Base-by-base conservation (phyloP, 2,329 filamentous ascomycete species). In the Gnomoniopsis sp. region DNA sequence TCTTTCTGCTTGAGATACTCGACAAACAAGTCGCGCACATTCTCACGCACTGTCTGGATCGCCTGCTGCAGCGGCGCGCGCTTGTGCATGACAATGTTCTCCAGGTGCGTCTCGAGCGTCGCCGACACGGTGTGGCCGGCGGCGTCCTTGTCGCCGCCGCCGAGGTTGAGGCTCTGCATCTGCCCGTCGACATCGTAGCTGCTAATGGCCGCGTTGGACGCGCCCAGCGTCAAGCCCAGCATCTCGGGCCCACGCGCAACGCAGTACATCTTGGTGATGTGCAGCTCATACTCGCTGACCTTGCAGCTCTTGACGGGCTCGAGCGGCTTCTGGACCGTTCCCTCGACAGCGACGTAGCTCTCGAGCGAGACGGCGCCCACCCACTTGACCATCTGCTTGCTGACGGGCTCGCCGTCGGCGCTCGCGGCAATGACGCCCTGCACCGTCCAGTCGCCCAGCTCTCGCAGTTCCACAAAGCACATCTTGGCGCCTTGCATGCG, bases 331-430 rank as follows among this genome's bases (percentile, higher is more conserved):
- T 92, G 84, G 55, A 98, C 88, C 34, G 82, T 77, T 65, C 89
- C 95, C 69, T 96, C 90, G 61, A 97, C 87, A 44, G 87, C 78
- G 26, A 97, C 87, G 66, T 89, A 92, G 66, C 88, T 91, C 79
- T 97, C 93, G 49, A 88, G 81, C 69, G 85, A 88, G 65, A 96
- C 76, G 47, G 79, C 82, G 50, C 84, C 85, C 52, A 89, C 86
- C 85, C 90, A 98, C 78, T 98, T 98, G 71, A 97, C 90, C 93
- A 98, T 98, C 75, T 90, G 91, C 72, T 87, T 88, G 62, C 85
- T 89, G 41, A 92, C 83, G 7, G 76, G 75, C 52, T 77, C 82
- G 38, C 81, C 86, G 68, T 91, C 85, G 70, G 79, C 75, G 68
- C 84, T 84, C 51, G 85, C 88, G 19, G 83, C 81, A 17, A 91